Base-by-base conservation (phyloP, 148 eudicot genomes). In the Fagopyrum esculentum region DNA sequence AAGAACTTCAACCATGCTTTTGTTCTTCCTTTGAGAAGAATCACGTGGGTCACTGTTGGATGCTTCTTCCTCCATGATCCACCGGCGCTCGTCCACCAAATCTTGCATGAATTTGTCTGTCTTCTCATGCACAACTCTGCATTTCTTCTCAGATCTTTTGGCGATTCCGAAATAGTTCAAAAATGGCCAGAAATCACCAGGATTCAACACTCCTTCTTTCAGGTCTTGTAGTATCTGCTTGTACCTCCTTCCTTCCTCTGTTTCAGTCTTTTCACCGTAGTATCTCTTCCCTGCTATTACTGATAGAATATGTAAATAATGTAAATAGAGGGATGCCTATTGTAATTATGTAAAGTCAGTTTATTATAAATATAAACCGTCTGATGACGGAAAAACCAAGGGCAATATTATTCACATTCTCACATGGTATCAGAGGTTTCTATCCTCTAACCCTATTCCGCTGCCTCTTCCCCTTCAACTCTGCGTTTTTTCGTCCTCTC, bases 241-340 rank as follows among this genome's bases (percentile, higher is more conserved):
- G 29, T 80, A 85, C 68, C 84, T 77, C 35, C 35, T 59, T 0
- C 68, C 79, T 9, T 81, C 79, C 1, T 81, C 73, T 2, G 44
- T 6, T 8, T 80, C 80, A 4, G 43, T 73, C 26, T 2, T 72
- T 43, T 16, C 83, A 4, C 83, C 83, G 29, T 78, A 81, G 44
- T 78, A 75, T 50, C 80, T 78, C 9, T 80, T 81, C 45, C 89
- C 84, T 1, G 83, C 87, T 29, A 85, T 85, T 85, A n/a, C n/a
- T n/a, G n/a, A n/a, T n/a, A n/a, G n/a, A n/a, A n/a, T n/a, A n/a
- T n/a, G n/a, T n/a, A n/a, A n/a, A n/a, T n/a, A n/a, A n/a, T n/a
- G n/a, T n/a, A n/a, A n/a, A n/a, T n/a, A n/a, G n/a, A n/a, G n/a
- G n/a, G n/a, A n/a, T n/a, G n/a, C n/a, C n/a, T n/a, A n/a, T n/a